Evolutionary conservation across 2,329 filamentous ascomycete species (phyloP).

Genomic region (Penicillium sclerotigenum): DNA sequence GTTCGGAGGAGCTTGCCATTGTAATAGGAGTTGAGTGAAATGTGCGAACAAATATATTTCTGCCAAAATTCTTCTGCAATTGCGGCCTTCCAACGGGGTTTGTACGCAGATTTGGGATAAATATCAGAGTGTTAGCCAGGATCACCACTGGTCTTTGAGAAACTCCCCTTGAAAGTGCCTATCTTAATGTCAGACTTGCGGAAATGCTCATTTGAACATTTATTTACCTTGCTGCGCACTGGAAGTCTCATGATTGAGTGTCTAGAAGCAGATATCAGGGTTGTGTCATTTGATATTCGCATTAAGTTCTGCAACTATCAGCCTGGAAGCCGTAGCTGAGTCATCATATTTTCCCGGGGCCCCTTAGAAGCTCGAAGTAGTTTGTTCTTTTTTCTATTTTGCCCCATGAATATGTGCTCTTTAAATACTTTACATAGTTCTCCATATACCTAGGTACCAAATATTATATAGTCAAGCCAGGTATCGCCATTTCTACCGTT

Average conservation of each 20-base stretch:
- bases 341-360: not conserved
- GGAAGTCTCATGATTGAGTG: not conserved
- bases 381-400: not conserved
- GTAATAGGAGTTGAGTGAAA: slow-evolving; percentile 6
- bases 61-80: not conserved
- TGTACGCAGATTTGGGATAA: not conserved
- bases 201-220: not conserved
- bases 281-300: too few species aligned
- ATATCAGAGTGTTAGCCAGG: not conserved
- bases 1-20: slow-evolving; percentile 4
- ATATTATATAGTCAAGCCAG: not conserved
- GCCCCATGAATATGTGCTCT: not conserved
- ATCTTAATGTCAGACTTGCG: not conserved
- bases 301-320: too few species aligned
- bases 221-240: not conserved
- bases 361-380: too few species aligned
- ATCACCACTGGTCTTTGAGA: not conserved
- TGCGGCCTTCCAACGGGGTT: not conserved
- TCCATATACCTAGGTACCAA: not conserved
- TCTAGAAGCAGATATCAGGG: too few species aligned
- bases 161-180: not conserved
- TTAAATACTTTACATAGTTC: not conserved
- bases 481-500: not conserved
- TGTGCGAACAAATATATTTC: not conserved
- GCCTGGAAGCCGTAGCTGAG: not conserved